Percentiles rank a stretch among this genome's conserved stretches.
Conservation (phyloP, 2,329 filamentous ascomycete genomes). For the Monilinia fructicola region DNA sequence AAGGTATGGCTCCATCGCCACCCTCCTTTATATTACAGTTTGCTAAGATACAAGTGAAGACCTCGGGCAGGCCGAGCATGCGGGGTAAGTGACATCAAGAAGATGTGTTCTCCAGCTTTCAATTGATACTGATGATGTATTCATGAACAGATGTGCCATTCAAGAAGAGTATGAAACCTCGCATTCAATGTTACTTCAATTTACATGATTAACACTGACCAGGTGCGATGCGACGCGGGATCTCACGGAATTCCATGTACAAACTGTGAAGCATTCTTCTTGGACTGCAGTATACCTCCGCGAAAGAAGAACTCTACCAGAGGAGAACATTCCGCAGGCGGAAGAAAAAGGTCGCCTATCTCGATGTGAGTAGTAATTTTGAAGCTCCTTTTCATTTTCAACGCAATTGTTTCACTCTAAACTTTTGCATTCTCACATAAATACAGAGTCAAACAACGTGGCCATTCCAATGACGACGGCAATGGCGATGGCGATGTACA, state of each 20-base stretch:
- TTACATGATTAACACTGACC: slow-evolving; percentile 29
- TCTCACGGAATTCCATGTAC: slow-evolving; percentile 95
- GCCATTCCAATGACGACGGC: slow-evolving; percentile 42
- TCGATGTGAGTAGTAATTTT: slow-evolving; percentile 16
- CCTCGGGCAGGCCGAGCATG: slow-evolving; percentile 23
- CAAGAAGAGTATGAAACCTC: slow-evolving; percentile 11
- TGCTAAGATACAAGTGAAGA: slow-evolving; percentile 7
- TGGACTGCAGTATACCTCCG: slow-evolving; percentile 94
- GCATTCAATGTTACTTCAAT: not conserved
- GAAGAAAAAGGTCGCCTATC: slow-evolving; percentile 56
- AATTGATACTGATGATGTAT: slow-evolving; percentile 4
- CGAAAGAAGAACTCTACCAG: slow-evolving; percentile 89
- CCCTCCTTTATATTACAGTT: not conserved
- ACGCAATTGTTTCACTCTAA: not conserved
- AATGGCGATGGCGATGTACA: slow-evolving; percentile 36
- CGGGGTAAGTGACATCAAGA: slow-evolving; percentile 14
- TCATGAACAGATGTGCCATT: slow-evolving; percentile 15
- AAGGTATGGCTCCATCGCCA: not conserved
- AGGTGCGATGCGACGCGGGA: slow-evolving; percentile 97
- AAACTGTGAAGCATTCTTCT: slow-evolving; percentile 96
- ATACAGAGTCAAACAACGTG: slow-evolving; percentile 8
- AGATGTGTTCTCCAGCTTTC: not conserved
- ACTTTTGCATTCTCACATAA: not conserved
- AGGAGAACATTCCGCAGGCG: slow-evolving; percentile 57
- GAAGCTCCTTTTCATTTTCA: not conserved